These are phyloP conservation scores for Phialocephala subalpina DNA, from an alignment of 2,329 filamentous ascomycete species.

Conservation along the genomic window DNA sequence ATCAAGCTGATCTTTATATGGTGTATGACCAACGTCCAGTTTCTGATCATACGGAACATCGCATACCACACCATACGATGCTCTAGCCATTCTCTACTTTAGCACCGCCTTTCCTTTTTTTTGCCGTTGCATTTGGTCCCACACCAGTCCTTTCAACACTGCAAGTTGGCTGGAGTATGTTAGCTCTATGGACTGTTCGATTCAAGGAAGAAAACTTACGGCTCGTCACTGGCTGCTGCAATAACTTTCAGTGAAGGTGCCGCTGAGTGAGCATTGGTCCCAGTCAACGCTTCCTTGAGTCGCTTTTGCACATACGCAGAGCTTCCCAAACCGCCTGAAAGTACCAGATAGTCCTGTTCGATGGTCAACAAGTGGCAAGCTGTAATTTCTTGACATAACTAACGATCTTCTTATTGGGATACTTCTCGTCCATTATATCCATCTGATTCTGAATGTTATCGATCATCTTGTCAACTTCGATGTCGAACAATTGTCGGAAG, in stretches of 20 bases:
- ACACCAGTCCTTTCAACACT: constrained; percentile 60
- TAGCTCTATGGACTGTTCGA: not conserved
- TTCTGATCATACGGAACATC: constrained; percentile 25
- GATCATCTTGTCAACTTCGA: constrained; percentile 11
- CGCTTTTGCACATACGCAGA: constrained; percentile 43
- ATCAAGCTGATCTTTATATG: not conserved
- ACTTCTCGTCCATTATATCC: constrained; percentile 11
- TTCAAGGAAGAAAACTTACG: constrained; percentile 2
- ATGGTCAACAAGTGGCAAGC: not conserved
- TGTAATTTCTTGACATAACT: not conserved
- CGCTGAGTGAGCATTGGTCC: constrained; percentile 43
- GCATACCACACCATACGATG: constrained; percentile 53
- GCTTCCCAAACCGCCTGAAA: constrained; percentile 20
- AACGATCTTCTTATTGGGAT: not conserved
- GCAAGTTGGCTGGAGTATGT: constrained; percentile 56
- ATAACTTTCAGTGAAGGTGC: constrained; percentile 40
- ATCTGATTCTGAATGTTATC: constrained; percentile 8
- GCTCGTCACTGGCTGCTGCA: constrained; percentile 45
- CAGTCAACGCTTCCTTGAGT: constrained; percentile 42
- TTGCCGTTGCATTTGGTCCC: constrained; percentile 56
- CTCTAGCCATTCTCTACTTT: constrained; percentile 48
- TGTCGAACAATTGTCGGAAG: constrained; percentile 3
- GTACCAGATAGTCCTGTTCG: constrained; percentile 45
- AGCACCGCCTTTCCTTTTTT: constrained; percentile 52
- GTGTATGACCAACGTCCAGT: not conserved